Evolutionary conservation across 148 eudicot genomes (phyloP).

Genomic region (Silene latifolia): DNA sequence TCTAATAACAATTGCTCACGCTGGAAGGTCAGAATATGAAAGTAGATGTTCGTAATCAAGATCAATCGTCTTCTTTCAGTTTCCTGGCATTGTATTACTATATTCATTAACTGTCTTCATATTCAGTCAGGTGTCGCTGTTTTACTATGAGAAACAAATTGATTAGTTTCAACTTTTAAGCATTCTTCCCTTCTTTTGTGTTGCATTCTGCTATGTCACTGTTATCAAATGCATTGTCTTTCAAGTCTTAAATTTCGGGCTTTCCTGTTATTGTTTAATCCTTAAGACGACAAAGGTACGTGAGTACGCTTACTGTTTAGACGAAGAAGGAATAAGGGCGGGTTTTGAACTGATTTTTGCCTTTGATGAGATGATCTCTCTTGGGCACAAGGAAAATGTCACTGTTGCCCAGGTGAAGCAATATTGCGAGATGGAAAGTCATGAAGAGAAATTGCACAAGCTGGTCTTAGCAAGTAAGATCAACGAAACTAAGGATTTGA

Average conservation of each 20-base stretch:
- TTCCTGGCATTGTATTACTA: no score
- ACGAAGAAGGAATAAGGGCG: no score
- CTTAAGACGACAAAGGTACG: conserved; percentile 48
- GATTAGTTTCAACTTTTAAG: no score
- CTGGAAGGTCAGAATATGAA: background rate
- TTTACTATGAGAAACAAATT: no score
- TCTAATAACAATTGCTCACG: background rate
- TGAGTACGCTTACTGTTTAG: conserved; percentile 76
- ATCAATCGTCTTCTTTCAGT: no score
- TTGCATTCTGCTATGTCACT: background rate
- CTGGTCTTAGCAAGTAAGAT: conserved; percentile 86
- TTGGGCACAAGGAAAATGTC: conserved; percentile 94
- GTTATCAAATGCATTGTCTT: background rate
- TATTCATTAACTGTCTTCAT: no score
- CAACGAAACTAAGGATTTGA: conserved; percentile 88
- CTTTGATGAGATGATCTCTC: conserved; percentile 88
- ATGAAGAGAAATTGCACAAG: conserved; percentile 96
- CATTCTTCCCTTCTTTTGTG: no score
- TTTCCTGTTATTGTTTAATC: no score
- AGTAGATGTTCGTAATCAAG: no score
- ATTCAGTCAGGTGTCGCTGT: no score
- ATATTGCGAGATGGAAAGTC: conserved; percentile 99
- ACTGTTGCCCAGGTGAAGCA: conserved; percentile 94
- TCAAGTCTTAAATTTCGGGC: background rate
- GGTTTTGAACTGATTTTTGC: conserved; percentile 86